A percentile compares a stretch with the other conserved stretches of the same genome.
Conservation (phyloP, 129 eudicot species). For the Escallonia herrerae region DNA sequence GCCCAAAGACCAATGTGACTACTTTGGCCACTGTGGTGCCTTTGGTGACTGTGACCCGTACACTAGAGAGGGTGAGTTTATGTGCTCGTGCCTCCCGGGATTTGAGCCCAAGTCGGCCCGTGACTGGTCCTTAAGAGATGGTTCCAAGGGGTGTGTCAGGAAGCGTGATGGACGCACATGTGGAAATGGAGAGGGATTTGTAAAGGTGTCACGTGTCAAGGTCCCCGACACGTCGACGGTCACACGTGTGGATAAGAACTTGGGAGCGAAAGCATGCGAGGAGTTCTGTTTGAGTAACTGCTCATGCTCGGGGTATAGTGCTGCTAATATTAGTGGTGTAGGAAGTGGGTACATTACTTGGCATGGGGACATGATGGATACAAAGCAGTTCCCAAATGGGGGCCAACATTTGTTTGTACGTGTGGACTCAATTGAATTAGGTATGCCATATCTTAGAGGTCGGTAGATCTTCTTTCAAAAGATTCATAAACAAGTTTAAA, state of each 20-base stretch:
- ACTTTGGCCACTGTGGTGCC: background rate
- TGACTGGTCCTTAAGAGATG: background rate
- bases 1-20: constrained; percentile 19
- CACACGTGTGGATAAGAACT: background rate
- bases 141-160: constrained; percentile 4
- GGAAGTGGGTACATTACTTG: constrained; percentile 36
- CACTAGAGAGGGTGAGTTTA: background rate
- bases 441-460: background rate
- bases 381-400: constrained; percentile 12
- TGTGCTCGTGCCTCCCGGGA: background rate
- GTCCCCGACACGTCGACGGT: background rate
- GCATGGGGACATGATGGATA: constrained; percentile 22
- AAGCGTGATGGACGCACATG: constrained; percentile 14
- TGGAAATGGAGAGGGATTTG: background rate
- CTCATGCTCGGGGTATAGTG: constrained; percentile 12
- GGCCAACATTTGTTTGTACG: constrained; percentile 27
- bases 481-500: too few relatives aligned
- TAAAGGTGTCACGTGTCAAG: background rate
- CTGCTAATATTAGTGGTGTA: background rate
- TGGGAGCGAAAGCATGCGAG: constrained; percentile 1
- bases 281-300: constrained; percentile 11
- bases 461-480: too few relatives aligned
- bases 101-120: background rate
- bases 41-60: constrained; percentile 8
- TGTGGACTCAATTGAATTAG: constrained; percentile 23